Evolutionary conservation across 768 basidiomycete species (phyloP).

Genomic region (Termitomyces sp.): DNA sequence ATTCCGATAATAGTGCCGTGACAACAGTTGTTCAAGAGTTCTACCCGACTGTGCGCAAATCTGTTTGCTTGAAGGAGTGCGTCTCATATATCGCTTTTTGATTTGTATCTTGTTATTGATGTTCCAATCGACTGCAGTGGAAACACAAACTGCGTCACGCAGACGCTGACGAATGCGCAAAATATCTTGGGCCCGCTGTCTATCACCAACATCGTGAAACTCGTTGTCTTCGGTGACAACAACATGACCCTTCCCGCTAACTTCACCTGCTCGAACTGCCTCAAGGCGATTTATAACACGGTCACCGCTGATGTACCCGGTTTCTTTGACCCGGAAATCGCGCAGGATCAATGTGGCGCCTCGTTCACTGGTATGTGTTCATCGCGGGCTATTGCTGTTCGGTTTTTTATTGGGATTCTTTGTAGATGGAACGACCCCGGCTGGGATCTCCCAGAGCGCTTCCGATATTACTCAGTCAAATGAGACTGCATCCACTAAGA

Average conservation of each 20-base stretch:
- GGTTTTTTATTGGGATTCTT: neutral
- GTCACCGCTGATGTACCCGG: constrained; percentile 28
- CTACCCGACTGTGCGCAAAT: constrained; percentile 53
- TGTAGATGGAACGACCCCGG: constrained; percentile 8
- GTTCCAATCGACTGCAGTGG: constrained; percentile 18
- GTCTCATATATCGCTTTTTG: constrained; percentile 17
- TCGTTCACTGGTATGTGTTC: constrained; percentile 42
- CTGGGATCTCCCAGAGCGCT: constrained; percentile 7
- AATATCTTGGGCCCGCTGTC: constrained; percentile 28
- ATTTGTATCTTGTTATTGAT: neutral
- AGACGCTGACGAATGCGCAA: constrained; percentile 51
- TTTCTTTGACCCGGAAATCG: constrained; percentile 16
- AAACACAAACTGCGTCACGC: constrained; percentile 45
- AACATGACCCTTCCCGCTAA: constrained; percentile 22
- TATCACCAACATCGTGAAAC: constrained; percentile 21
- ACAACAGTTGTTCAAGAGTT: constrained; percentile 37
- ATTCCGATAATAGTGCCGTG: constrained; percentile 11
- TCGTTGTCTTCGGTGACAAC: constrained; percentile 7
- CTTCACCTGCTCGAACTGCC: constrained; percentile 46
- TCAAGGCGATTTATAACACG: constrained; percentile 46
- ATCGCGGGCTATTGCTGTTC: neutral
- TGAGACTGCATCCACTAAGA: neutral
- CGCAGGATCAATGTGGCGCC: constrained; percentile 41
- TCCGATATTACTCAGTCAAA: neutral
- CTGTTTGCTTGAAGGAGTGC: constrained; percentile 63